Percentiles rank a stretch among this genome's conserved stretches.
These are phyloP conservation scores for Ascochyta rabiei DNA, from an alignment of 2,329 filamentous ascomycete species.

Conservation along the genomic window DNA sequence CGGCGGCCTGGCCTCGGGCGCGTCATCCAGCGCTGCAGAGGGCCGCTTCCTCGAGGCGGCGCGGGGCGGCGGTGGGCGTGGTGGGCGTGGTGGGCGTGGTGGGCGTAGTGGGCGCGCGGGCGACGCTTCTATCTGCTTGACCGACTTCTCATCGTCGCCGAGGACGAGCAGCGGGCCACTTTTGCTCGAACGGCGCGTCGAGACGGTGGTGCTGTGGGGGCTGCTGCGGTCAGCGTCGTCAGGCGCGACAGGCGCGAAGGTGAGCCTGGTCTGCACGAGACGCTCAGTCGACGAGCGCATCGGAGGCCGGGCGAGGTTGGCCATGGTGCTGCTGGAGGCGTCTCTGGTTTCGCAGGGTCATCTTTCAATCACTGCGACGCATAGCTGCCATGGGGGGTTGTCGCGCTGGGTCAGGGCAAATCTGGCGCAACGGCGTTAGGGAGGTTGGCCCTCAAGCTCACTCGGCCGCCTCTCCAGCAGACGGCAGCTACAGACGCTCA, in stretches of 20 bases:
- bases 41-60: slow-evolving; percentile 40
- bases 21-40: slow-evolving; percentile 35
- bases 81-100: not conserved
- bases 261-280: slow-evolving; percentile 31
- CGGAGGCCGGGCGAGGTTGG: slow-evolving; percentile 34
- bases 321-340: slow-evolving; percentile 28
- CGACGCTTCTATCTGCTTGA: slow-evolving; percentile 17
- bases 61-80: slow-evolving; percentile 28
- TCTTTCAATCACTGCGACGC: slow-evolving; percentile 31
- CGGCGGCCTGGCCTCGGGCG: slow-evolving; percentile 43
- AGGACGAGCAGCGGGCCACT: slow-evolving; percentile 31
- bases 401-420: slow-evolving; percentile 36
- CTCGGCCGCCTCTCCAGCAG: slow-evolving; percentile 23
- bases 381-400: slow-evolving; percentile 40
- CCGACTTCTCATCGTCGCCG: slow-evolving; percentile 27
- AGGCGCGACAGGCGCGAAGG: slow-evolving; percentile 38
- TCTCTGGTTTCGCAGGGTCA: slow-evolving; percentile 35
- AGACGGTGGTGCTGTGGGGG: slow-evolving; percentile 28
- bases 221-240: slow-evolving; percentile 21
- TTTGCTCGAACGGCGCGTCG: slow-evolving; percentile 38
- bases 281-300: slow-evolving; percentile 44
- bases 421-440: slow-evolving; percentile 35
- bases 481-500: slow-evolving; percentile 7
- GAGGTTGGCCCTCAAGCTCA: slow-evolving; percentile 27
- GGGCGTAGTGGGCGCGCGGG: slow-evolving; percentile 14